Conservation (phyloP, 345 rosid species). For the Eucalyptus virginea region DNA sequence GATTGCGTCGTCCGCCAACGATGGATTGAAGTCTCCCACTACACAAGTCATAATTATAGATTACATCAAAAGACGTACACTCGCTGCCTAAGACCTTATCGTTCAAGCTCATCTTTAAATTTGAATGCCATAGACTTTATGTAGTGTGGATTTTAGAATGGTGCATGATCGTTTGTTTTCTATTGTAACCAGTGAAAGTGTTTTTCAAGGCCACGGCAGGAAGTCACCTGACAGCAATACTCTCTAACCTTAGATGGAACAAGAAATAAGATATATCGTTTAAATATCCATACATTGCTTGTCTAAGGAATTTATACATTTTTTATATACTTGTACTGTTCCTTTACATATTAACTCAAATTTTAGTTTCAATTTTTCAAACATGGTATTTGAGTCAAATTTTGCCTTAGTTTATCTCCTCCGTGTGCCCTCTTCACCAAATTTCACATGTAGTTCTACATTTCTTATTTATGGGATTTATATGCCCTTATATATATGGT, state of each 20-base stretch:
- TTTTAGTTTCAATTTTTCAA: rapidly evolving
- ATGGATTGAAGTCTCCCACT: neutral
- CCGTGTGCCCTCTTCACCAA: neutral
- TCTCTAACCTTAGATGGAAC: neutral
- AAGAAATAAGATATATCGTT: neutral
- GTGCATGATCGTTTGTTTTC: neutral
- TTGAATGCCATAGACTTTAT: neutral
- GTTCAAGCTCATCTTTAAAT: neutral
- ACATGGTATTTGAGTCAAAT: neutral
- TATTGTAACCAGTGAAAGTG: neutral
- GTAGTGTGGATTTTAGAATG: neutral
- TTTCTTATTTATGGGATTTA: neutral
- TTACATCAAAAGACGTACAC: neutral
- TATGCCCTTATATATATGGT: neutral
- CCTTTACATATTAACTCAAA: neutral
- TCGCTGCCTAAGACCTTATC: neutral
- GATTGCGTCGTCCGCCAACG: neutral
- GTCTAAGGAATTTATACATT: too few relatives aligned
- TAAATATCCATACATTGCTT: neutral
- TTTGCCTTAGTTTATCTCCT: neutral
- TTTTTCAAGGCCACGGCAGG: neutral
- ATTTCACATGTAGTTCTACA: neutral
- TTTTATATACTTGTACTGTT: neutral
- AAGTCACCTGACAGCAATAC: neutral
- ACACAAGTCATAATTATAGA: neutral